Evolutionary conservation across 2,329 filamentous ascomycete species (phyloP), one percentile per base, ranked within the genome.

Genomic region (Cryphonectria radicalis): DNA sequence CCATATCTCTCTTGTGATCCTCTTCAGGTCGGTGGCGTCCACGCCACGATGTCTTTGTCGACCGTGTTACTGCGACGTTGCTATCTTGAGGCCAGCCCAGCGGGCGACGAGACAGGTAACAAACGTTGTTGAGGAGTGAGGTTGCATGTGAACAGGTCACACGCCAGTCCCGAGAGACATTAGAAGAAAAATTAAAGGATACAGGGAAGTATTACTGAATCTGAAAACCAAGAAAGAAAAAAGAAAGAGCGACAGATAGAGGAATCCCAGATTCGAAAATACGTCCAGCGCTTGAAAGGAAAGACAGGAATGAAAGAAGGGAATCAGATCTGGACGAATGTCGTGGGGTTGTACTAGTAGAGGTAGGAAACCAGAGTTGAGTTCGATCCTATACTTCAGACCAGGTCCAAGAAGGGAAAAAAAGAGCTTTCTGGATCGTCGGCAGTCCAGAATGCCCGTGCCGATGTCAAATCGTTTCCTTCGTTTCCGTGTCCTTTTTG

Each of bases 231-330:
- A 42, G 8, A 40, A 40, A 40, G 2, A 3, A 67, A 7, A 60
- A 11, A n/a, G 13, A 60, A 46, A 60, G 28, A 62, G 35, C 11
- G 59, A 40, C 19, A 8, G n/a, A 46, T 62, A 50, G 32, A 28
- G n/a, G 10, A 59, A 67, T 19, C 25, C 35, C 3, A 28, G 53
- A 43, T 46, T 42, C 14, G n/a, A 43, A 43, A 67, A 2, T 53
- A 59, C 65, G 65, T 28, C 65, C 65, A 67, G 65, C 65, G 65
- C 65, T 66, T 46, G 43, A 22, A 66, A 42, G 7, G 65, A 55
- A 60, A 55, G 35, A 59, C 8, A 11, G 22, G 35, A 35, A 7
- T 4, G 19, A 10, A 62, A n/a, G 19, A 62, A 37, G 17, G 19
- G 17, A 62, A 11, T 11, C 35, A n/a, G 17, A 32, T 32, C 25